Base-by-base conservation (phyloP, 129 eudicot genomes). In the Tagetes patula region DNA sequence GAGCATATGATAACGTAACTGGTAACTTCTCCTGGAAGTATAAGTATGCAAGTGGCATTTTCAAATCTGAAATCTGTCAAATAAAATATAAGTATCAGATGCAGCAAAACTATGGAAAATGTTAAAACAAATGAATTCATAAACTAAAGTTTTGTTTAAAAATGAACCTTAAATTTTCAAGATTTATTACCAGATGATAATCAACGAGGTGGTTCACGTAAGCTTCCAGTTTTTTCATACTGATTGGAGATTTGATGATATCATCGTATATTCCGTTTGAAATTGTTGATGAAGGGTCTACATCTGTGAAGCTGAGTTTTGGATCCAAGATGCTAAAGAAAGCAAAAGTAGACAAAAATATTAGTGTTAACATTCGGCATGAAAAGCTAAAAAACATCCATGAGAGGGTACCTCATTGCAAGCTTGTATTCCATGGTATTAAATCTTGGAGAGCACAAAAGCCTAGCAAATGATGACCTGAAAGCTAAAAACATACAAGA, bases 351-450 rank as follows among this genome's bases (percentile, higher is more conserved):
- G 69, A 48, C 74, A 74, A 55, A 64, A 9, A 3, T 49, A 79
- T n/a, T 4, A 37, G 46, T 42, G 12, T 12, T 43, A 14, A 73
- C 46, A 56, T 20, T n/a, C 13, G 0, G 43, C 20, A 41, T 67
- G 48, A 40, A 61, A 65, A 67, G 53, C 37, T 69, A 39, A 43
- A 65, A 39, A 43, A 60, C 41, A 70, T 62, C 40, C 8, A 68
- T 5, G 67, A 41, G 54, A 61, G 46, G 43, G 6, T 42, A 94
- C 99, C 97, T 91, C 96, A 91, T 85, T 20, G 99, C 99, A 74
- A 95, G 99, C 84, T 95, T 87, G 86, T 86, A 88, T 30, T 91
- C 91, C 97, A 95, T 95, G 48, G 87, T 37, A 60, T 84, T 84
- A 71, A 88, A 95, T 70, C 80, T 80, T 54, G 77, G 73, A 66